A percentile compares a stretch with the other conserved stretches of the same genome.
Evolutionary conservation across 2,329 filamentous ascomycete genomes (phyloP).

Genomic region (Alternaria brassicae): DNA sequence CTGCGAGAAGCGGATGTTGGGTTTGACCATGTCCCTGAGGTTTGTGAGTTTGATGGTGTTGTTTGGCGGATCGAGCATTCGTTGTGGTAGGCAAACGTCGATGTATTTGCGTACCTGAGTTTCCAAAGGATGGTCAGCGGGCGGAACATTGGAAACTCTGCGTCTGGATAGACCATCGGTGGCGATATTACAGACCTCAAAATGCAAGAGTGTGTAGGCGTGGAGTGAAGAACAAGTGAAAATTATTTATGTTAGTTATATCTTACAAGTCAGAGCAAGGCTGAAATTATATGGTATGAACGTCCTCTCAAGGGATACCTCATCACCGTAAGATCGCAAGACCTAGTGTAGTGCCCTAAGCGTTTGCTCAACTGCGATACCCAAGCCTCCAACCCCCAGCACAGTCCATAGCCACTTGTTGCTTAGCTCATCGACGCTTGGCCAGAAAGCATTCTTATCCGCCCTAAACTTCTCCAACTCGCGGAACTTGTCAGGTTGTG

Average conservation of each 20-base stretch:
- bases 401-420: conserved; percentile 66
- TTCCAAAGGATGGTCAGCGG: background rate
- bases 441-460: conserved; percentile 69
- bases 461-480: conserved; percentile 61
- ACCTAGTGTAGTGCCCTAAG: conserved; percentile 42
- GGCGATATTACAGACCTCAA: background rate
- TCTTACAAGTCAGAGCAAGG: background rate
- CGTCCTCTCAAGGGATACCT: background rate
- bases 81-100: background rate
- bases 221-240: background rate
- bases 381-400: conserved; percentile 58
- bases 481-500: conserved; percentile 60
- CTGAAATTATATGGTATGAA: background rate
- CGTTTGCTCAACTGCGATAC: conserved; percentile 57
- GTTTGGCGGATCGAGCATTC: background rate
- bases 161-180: background rate
- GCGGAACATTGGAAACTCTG: background rate
- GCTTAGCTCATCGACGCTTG: conserved; percentile 55
- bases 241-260: background rate
- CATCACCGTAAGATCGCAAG: background rate
- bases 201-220: background rate
- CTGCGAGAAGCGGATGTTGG: background rate
- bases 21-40: background rate
- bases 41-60: background rate
- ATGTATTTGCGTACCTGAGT: background rate